phyloP scores from a whole-genome alignment of 805 yeast species.

The Tetrapisispora fleetii region DNA sequence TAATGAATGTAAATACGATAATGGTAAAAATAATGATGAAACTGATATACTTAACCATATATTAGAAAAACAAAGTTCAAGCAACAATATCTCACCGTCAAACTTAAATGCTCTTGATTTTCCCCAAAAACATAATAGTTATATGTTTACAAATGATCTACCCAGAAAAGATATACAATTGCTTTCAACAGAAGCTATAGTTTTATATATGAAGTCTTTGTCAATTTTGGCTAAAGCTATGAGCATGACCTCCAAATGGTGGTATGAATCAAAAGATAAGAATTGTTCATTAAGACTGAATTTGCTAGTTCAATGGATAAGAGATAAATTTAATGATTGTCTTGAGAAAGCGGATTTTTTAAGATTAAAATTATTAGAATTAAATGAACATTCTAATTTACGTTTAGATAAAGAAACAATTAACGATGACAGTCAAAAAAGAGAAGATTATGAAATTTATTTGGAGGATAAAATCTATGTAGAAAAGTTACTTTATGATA shows the following conservation, averaged over 20 bases:
- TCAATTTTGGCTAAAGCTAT: conserved; percentile 78
- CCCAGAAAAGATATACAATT: conserved; percentile 49
- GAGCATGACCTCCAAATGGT: conserved; percentile 82
- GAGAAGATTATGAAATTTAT: conserved; percentile 3
- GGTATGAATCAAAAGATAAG: conserved; percentile 46
- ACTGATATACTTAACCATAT: conserved; percentile 22
- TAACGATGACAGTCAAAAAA: neutral
- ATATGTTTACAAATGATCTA: conserved; percentile 21
- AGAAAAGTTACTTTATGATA: conserved; percentile 80
- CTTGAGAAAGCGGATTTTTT: conserved; percentile 81
- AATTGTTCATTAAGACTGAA: conserved; percentile 40
- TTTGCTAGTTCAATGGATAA: conserved; percentile 79
- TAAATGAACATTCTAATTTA: conserved; percentile 1
- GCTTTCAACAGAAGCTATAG: conserved; percentile 78
- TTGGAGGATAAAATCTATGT: conserved; percentile 38
- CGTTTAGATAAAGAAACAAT: neutral
- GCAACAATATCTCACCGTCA: neutral
- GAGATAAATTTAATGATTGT: conserved; percentile 81
- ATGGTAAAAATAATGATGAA: conserved; percentile 18
- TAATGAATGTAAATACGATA: neutral
- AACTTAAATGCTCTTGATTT: neutral
- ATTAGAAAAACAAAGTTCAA: neutral
- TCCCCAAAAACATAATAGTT: conserved; percentile 4
- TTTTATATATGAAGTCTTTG: conserved; percentile 73
- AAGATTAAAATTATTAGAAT: conserved; percentile 39